Evolutionary conservation across 2,329 filamentous ascomycete species (phyloP), one percentile per base, ranked within the genome.

Genomic region (Alternaria dauci): DNA sequence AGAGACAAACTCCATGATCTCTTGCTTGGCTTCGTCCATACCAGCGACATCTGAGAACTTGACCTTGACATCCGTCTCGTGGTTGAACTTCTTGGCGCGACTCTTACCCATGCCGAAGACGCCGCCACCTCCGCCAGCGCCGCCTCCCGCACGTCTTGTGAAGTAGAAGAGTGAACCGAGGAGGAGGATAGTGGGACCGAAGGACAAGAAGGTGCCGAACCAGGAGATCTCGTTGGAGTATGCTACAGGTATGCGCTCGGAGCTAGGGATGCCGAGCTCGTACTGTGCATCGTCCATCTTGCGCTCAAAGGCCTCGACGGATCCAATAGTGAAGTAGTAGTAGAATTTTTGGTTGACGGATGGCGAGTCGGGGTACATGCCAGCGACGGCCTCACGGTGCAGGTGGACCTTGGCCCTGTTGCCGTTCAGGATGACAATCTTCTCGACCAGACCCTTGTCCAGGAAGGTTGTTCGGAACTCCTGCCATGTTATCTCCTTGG

Each of bases 1-100:
- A 77, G 91, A 94, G 69, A 99, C 95, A 73, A 99, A 99, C 80
- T 99, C 95, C 93, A 98, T 97, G 70, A 99, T 99, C 81, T 99
- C 95, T 58, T 89, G 85, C 85, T 99, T 99, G 58, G 95, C 95
- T 81, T 99, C 95, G 77, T 99, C 95, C 89, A 98, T 94, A 69
- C 95, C 95, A 42, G 95, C 95, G 43, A 99, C 95, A 77, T 99
- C 95, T 47, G 92, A 85, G 78, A 99, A 99, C 80, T 97, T 98
- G 79, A 96, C 94, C 82, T 96, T 97, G 82, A 99, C 87, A 58
- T 95, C 92, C 11, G 92, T 92, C 83, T 99, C 95, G 70, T 97
- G 94, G 79, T 97, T 99, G 85, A 98, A 99, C 73, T 92, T 91
- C 84, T 97, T 98, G 26, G 95, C 95, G 72, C 92, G 89, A 81